Conservation (phyloP, 1,284 basidiomycete species). For the Ganoderma multipileum region DNA sequence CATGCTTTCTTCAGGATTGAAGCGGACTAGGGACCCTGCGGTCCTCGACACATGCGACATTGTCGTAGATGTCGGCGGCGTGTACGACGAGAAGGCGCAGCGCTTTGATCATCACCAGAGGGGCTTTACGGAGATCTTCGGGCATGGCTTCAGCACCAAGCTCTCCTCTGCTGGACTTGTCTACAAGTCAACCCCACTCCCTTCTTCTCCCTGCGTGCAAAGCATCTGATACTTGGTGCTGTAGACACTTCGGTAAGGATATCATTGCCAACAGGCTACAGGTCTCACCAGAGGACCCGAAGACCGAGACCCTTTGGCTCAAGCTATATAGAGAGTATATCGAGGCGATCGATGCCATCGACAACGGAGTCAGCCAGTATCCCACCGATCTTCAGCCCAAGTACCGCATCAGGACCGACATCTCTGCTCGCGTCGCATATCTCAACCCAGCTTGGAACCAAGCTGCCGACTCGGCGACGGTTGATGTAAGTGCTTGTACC, state of each 20-base stretch:
- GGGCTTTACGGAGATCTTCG: slow-evolving; percentile 91
- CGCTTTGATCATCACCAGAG: slow-evolving; percentile 98
- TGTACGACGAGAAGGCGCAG: slow-evolving; percentile 82
- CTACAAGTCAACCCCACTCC: slow-evolving; percentile 75
- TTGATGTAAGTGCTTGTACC: slow-evolving; percentile 68
- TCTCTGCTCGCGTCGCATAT: slow-evolving; percentile 80
- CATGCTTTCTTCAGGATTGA: slow-evolving; percentile 60
- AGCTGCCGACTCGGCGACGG: slow-evolving; percentile 58
- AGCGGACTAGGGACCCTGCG: slow-evolving; percentile 83
- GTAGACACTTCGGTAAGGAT: slow-evolving; percentile 91
- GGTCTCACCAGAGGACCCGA: slow-evolving; percentile 60
- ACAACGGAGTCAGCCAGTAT: slow-evolving; percentile 93
- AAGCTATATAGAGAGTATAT: slow-evolving; percentile 96
- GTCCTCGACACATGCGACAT: slow-evolving; percentile 88
- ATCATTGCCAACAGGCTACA: slow-evolving; percentile 78
- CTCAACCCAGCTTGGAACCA: slow-evolving; percentile 96
- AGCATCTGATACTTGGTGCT: background rate
- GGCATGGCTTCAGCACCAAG: slow-evolving; percentile 86
- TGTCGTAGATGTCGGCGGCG: slow-evolving; percentile 97
- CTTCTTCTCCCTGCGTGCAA: background rate
- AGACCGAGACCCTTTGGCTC: slow-evolving; percentile 81
- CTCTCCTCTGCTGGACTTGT: slow-evolving; percentile 93
- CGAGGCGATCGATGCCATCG: slow-evolving; percentile 94
- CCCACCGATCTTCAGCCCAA: slow-evolving; percentile 63
- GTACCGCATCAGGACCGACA: slow-evolving; percentile 82